Percentiles rank a stretch among this genome's conserved stretches.
Evolutionary conservation across 129 eudicot genomes (phyloP).

Genomic region (Mikania micrantha): DNA sequence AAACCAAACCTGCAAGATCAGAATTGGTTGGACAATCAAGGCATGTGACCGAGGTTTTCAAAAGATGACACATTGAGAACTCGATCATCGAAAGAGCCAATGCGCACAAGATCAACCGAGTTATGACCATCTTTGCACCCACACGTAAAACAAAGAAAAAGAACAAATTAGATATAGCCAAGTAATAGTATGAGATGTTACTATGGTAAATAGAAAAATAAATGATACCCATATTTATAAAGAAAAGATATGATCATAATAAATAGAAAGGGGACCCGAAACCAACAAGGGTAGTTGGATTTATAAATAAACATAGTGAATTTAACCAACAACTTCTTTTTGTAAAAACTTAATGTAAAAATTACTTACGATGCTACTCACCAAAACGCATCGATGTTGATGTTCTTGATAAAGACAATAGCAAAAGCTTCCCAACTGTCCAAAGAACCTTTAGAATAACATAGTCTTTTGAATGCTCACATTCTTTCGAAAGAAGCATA

Average conservation of each 20-base stretch:
- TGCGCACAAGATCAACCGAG: conserved; percentile 13
- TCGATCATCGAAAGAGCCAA: conserved; percentile 42
- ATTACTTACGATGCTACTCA: no score
- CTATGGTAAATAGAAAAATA: background rate
- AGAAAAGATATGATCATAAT: conserved; percentile 21
- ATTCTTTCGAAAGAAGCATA: no score
- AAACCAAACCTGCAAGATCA: conserved; percentile 21
- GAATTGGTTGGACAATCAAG: conserved; percentile 17
- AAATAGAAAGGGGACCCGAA: conserved; percentile 35
- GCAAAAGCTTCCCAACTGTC: no score
- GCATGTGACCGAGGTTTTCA: conserved; percentile 59
- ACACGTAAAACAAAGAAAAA: background rate
- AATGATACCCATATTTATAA: conserved; percentile 13
- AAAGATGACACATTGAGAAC: conserved; percentile 25
- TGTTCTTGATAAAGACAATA: no score
- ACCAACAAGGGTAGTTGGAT: conserved; percentile 25
- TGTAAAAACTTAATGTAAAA: no score
- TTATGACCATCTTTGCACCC: conserved; percentile 17
- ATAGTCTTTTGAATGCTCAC: no score
- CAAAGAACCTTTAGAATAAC: no score
- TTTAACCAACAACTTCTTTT: conserved; percentile 24
- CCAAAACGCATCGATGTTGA: no score
- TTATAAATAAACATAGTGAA: conserved; percentile 12
- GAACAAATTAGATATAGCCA: background rate
- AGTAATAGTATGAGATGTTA: background rate